Base-by-base conservation (phyloP, 202 grass and related monocot species). In the Musa balbisiana region DNA sequence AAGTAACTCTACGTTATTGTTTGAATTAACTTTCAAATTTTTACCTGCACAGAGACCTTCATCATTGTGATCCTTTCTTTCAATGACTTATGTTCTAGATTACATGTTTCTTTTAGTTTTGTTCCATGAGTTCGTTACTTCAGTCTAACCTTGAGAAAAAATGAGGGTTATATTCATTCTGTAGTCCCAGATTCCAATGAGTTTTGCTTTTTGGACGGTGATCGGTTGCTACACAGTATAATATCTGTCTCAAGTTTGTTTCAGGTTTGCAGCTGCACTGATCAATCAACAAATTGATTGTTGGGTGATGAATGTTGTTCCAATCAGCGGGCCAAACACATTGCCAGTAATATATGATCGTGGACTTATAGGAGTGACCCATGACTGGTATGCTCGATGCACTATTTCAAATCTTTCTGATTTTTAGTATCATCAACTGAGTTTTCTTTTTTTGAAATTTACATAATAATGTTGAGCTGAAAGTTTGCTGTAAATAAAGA, bases 291-390 rank as follows among this genome's bases (percentile, higher is more conserved):
- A 75, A 21, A 76, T 83, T 74, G 75, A 80, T 73, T 80, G 81
- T 54, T 87, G 85, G 85, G 85, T 87, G 53, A 87, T 87, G 85
- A 87, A 87, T 83, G 81, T 87, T 51, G 65, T 87, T 49, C 85
- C 85, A 8, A 72, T 65, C 60, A 87, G 72, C 5, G 85, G 82
- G 63, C 85, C 85, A 15, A 77, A 87, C 65, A 83, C 85, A 62
- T 72, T 87, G 69, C 80, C 85, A 52, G 85, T 80, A 67, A 87
- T 87, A 66, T 87, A 72, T 87, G 85, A 87, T 78, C 81, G 85
- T 73, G 85, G 85, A 76, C 85, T 83, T 43, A 77, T 83, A 80
- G 85, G 85, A 64, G 85, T 83, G 11, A 62, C 50, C 64, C 81
- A 87, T 77, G 85, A 87, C 72, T 87, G 85, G 85, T 87, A 83